Percentiles rank a stretch among this genome's conserved stretches.
phyloP scores from a whole-genome alignment of 768 basidiomycete species.

The Tricholoma sp. region DNA sequence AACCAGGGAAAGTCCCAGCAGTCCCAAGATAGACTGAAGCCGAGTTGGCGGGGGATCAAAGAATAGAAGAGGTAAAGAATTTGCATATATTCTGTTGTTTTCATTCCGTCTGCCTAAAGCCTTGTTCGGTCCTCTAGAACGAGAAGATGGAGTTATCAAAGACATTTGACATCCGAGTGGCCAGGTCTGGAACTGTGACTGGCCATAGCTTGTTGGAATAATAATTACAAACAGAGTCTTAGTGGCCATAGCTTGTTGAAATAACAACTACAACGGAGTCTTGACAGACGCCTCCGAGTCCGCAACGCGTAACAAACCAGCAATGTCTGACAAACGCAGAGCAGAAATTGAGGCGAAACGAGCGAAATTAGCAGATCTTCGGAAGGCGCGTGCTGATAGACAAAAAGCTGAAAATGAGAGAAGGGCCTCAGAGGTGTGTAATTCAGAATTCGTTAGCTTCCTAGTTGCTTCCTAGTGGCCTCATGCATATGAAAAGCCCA shows the following conservation, averaged over 20 bases:
- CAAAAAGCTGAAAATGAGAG: constrained; percentile 49
- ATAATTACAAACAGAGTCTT: neutral
- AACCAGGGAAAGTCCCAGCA: constrained; percentile 56
- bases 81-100: constrained; percentile 62
- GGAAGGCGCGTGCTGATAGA: constrained; percentile 70
- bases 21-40: constrained; percentile 41
- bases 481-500: constrained; percentile 20
- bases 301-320: neutral
- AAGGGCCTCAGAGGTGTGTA: constrained; percentile 32
- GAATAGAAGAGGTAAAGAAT: constrained; percentile 64
- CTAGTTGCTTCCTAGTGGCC: neutral
- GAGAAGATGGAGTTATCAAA: constrained; percentile 27
- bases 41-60: constrained; percentile 36
- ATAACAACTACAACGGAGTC: neutral
- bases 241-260: neutral
- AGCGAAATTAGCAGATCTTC: constrained; percentile 79
- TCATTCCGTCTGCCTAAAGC: constrained; percentile 51
- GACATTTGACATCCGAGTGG: constrained; percentile 12
- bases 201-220: neutral
- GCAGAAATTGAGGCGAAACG: constrained; percentile 91
- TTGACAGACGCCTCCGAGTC: neutral
- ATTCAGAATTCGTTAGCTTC: constrained; percentile 2
- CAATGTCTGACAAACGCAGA: constrained; percentile 61
- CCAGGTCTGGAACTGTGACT: neutral
- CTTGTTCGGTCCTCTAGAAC: constrained; percentile 40